Conservation (phyloP, 495 filamentous ascomycete species). For the Evernia prunastri region DNA sequence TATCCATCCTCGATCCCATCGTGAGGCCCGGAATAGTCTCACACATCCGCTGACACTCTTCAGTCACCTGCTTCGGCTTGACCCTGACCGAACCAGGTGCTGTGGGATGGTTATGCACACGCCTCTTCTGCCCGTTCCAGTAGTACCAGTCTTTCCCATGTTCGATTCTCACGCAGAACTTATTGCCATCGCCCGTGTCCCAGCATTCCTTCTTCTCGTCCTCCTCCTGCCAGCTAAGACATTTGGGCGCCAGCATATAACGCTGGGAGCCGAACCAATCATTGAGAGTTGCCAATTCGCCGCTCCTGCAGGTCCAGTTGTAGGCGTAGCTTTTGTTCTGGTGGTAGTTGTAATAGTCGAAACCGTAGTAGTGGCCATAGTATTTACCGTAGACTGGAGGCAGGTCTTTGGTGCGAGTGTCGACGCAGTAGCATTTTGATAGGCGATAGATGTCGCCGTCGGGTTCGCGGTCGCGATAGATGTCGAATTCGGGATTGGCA, state of each 20-base stretch:
- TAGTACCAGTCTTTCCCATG: background rate
- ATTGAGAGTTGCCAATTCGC: background rate
- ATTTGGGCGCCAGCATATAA: background rate
- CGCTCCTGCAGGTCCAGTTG: background rate
- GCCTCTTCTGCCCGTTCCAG: conserved; percentile 2
- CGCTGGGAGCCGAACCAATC: background rate
- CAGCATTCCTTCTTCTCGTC: background rate
- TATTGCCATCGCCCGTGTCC: background rate
- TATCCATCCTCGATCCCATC: background rate
- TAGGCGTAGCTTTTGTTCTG: background rate
- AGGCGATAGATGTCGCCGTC: background rate
- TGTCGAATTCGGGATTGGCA: background rate
- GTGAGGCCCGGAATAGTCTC: background rate
- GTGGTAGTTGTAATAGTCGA: background rate
- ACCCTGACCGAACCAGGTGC: background rate
- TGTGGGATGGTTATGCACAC: background rate
- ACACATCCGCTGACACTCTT: background rate
- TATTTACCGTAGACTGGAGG: conserved; percentile 1
- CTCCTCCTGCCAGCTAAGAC: background rate
- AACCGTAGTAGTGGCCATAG: background rate
- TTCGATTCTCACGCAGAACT: background rate
- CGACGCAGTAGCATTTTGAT: background rate
- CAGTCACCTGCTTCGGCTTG: background rate
- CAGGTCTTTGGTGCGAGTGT: background rate
- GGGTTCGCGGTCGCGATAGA: background rate